Evolutionary conservation across 306 rosid species (phyloP), one percentile per base, ranked within the genome.

Genomic region (Dalbergia cultrata): DNA sequence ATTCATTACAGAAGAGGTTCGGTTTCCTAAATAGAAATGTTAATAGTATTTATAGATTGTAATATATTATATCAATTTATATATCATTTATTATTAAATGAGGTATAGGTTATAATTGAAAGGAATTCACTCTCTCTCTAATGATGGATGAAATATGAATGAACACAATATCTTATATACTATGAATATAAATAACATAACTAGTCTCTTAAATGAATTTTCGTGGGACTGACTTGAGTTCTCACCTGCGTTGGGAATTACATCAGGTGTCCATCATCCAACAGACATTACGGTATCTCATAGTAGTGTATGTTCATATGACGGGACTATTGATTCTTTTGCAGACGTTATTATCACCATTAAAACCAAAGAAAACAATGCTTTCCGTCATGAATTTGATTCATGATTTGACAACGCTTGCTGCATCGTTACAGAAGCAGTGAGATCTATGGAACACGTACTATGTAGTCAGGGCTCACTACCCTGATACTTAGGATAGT

Each of bases 201-300:
- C n/a, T n/a, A 49, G 54, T 59, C 19, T 22, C 14, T 70, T 70
- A 2, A 19, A 6, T 50, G 57, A 10, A 13, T 31, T 47, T 74
- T 19, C 0, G 67, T 26, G 79, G 68, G 68, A 69, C 18, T 18
- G 68, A 69, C 18, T 18, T 26, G 11, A 47, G 52, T 63, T 59
- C 6, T 83, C 65, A 13, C 66, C n/a, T 54, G 57, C 50, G 34
- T 43, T 44, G 59, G 53, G 34, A 77, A 83, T 75, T 19, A 78
- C 59, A 57, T 26, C 26, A n/a, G 0, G 33, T 44, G 49, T 34
- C 33, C 73, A 68, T 82, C 21, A 35, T 69, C 75, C 79, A 53
- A 70, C 74, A 71, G 79, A 56, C 71, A 72, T 83, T 72, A 65
- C 75, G 34, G 56, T 18, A 73, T 72, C 58, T 64, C 41, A 18